Evolutionary conservation across 2,329 filamentous ascomycete genomes (phyloP).

Genomic region (Fonsecaea pugnacius): DNA sequence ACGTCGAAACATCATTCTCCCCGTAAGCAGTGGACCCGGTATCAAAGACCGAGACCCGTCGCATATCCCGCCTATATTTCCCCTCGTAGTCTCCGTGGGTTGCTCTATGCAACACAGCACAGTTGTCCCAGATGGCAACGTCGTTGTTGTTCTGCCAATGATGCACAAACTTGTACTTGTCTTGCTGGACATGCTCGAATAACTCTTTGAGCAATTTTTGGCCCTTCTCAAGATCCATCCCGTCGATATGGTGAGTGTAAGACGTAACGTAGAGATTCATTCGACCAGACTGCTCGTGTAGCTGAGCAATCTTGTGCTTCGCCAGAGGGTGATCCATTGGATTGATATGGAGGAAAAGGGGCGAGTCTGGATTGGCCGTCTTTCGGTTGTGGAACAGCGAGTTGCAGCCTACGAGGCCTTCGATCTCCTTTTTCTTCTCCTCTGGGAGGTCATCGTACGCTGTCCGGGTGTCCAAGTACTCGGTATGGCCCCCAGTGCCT

Average conservation of each 20-base stretch:
- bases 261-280: conserved; percentile 17
- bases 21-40: conserved; percentile 11
- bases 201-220: conserved; percentile 7
- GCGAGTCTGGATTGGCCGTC: conserved; percentile 14
- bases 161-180: conserved; percentile 10
- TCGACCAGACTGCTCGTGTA: conserved; percentile 12
- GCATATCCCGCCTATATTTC: conserved; percentile 16
- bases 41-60: conserved; percentile 10
- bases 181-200: not conserved
- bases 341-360: conserved; percentile 12
- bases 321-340: conserved; percentile 1
- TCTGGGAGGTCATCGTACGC: conserved; percentile 21
- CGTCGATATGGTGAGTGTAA: conserved; percentile 17
- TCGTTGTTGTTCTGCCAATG: conserved; percentile 11
- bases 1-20: conserved; percentile 8
- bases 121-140: conserved; percentile 19
- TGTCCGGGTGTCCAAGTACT: conserved; percentile 13
- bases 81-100: conserved; percentile 7
- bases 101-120: conserved; percentile 15
- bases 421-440: conserved; percentile 16
- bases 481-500: conserved; percentile 14
- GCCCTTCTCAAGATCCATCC: conserved; percentile 9
- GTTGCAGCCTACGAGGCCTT: conserved; percentile 9
- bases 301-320: conserved; percentile 13
- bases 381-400: conserved; percentile 21